Evolutionary conservation across 306 rosid genomes (phyloP), one percentile per base, ranked within the genome.

Genomic region (Psophocarpus tetragonolobus): DNA sequence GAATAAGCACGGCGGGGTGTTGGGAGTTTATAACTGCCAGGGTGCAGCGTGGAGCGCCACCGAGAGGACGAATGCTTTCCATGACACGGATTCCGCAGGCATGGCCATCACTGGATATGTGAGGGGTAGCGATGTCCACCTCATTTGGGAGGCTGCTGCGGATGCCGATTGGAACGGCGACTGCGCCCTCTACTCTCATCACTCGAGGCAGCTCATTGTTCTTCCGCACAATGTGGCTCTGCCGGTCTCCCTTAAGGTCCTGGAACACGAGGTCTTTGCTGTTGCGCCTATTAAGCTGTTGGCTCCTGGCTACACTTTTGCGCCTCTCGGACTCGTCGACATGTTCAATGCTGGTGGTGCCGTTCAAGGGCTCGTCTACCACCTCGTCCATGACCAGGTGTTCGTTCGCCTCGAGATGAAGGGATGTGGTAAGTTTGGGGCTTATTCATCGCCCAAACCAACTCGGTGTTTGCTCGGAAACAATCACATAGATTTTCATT

Each of bases 341-440:
- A 95, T 95, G 99, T 95, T 80, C 84, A 95, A 95, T 57, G 90
- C 92, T 0, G 94, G 97, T 6, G 99, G 97, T 23, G 92, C 97
- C 9, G 74, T 95, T 41, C 90, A 89, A 73, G 86, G 85, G n/a
- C 66, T 95, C 58, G 74, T 62, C 35, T 95, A 91, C 1, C 87
- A 85, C 61, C 77, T 64, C 58, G 60, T 24, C 29, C 11, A 53
- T 53, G 3, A 1, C n/a, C 36, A 73, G 80, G 89, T 79, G 3
- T 20, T 66, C 17, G 98, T 86, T 60, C 76, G 77, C 24, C 56
- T 91, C 84, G 97, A 87, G 83, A 84, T 92, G 9, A 92, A 88
- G 78, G 97, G 99, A 21, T 87, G 92, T 32, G 97, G 99, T 15
- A 81, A 48, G 26, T 92, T 95, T 70, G 97, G 93, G 18, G 96